Evolutionary conservation across 78 protist genomes (phyloP).

Genomic region (Chrysochromulina tobinii): DNA sequence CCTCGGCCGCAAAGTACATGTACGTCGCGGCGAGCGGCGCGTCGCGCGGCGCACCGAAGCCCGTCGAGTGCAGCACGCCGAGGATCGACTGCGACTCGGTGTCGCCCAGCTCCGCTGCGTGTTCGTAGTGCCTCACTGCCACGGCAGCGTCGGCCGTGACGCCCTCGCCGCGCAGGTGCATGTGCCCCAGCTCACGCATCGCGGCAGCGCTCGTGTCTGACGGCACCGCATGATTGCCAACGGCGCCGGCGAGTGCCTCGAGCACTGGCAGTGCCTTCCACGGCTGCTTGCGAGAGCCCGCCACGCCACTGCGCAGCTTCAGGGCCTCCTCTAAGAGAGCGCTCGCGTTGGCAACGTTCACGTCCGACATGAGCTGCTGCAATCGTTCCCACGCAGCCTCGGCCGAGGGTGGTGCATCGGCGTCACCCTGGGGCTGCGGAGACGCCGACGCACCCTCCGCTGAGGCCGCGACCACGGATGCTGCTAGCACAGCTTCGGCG

Average conservation of each 20-base stretch:
- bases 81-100: neutral
- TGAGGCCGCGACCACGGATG: too few species aligned
- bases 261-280: neutral
- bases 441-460: too few species aligned
- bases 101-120: neutral
- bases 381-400: too few species aligned
- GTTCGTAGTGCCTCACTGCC: neutral
- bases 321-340: neutral
- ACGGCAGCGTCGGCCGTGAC: neutral
- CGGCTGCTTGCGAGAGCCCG: neutral
- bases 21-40: constrained; percentile 36
- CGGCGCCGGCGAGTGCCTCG: neutral
- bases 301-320: neutral
- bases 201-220: neutral
- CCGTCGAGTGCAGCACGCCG: neutral
- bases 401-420: too few species aligned
- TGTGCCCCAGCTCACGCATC: neutral
- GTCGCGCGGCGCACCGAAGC: neutral
- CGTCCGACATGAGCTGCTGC: too few species aligned
- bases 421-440: too few species aligned
- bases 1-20: constrained; percentile 67
- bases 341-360: neutral
- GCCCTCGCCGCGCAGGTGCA: neutral
- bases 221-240: neutral
- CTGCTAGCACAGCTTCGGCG: too few species aligned